Base-by-base conservation (phyloP, 768 basidiomycete genomes). In the Lactarius indigo region DNA sequence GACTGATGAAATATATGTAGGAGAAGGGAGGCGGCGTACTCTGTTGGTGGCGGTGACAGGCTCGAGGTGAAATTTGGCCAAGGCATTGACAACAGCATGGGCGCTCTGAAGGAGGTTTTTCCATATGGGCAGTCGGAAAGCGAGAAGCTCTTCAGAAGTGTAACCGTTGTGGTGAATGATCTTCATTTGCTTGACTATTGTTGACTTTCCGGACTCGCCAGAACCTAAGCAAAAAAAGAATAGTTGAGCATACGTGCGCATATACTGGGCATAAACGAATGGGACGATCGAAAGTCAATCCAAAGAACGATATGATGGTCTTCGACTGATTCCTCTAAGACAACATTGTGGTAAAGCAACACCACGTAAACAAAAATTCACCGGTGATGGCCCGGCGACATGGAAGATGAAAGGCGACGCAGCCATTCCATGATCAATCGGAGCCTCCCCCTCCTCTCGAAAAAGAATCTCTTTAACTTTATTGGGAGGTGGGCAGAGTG, bases 101-200 rank as follows among this genome's bases (percentile, higher is more conserved):
- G 91, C 94, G 5, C 89, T 91, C 70, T 98, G 96, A 67, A 96
- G 80, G 4, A 96, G 87, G 75, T 96, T 85, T 6, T 87, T 86
- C 77, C 89, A 93, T 54, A 98, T 87, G 30, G 88, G 87, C 0
- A 87, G 84, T 20, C 89, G 82, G 79, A 86, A 96, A 2, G 85
- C 82, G 66, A 88, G 81, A 30, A 93, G 85, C 76, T 97, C 94
- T 0, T 89, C 84, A 20, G 78, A 77, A 2, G 88, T 85, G 78
- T 94, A 98, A 13, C 96, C 95, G 68, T 89, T 87, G 76, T 96
- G 91, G 76, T 98, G 91, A 60, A 96, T 94, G 67, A 97, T 95
- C 82, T 96, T 96, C 94, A 97, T 96, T 77, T 97, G 95, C 75
- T 96, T 97, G 33, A 96, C 94, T 70, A 98, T 93, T 0, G 96